Evolutionary conservation across 306 rosid species (phyloP).

Genomic region (Quercus suber): DNA sequence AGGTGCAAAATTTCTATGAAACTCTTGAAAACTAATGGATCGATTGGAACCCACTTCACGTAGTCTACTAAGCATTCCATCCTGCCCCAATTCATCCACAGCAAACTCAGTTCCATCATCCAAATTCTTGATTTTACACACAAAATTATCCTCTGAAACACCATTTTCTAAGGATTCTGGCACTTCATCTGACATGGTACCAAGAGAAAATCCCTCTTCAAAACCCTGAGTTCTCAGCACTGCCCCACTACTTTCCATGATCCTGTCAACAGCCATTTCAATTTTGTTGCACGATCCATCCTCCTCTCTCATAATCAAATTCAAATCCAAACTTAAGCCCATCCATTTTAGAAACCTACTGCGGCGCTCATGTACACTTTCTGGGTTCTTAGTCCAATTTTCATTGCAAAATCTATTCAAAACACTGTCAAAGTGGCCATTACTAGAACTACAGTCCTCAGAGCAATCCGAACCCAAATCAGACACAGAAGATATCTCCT

Average conservation of each 20-base stretch:
- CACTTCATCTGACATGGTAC: conserved; percentile 32
- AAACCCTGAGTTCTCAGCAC: conserved; percentile 42
- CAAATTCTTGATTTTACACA: conserved; percentile 44
- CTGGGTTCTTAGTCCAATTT: conserved; percentile 42
- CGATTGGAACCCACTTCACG: conserved; percentile 45
- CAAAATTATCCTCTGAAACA: conserved; percentile 28
- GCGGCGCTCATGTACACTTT: conserved; percentile 60
- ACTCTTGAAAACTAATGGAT: conserved; percentile 39
- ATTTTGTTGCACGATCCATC: conserved; percentile 13
- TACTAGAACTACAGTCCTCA: conserved; percentile 38
- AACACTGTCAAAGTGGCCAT: conserved; percentile 21
- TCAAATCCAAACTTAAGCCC: conserved; percentile 40
- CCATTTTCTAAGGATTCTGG: conserved; percentile 28
- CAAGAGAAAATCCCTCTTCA: conserved; percentile 36
- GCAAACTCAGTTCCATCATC: conserved; percentile 51
- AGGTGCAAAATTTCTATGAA: conserved; percentile 35
- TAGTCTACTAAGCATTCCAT: conserved; percentile 38
- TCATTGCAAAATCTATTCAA: conserved; percentile 25
- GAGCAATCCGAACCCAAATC: conserved; percentile 52
- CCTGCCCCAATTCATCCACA: conserved; percentile 43
- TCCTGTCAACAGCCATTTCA: conserved; percentile 37
- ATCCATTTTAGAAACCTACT: conserved; percentile 62
- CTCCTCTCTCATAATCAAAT: conserved; percentile 20
- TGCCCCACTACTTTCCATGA: conserved; percentile 39
- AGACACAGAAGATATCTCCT: conserved; percentile 64